Conservation (phyloP, 108 stramenopile species). For the Skeletonema potamos region DNA sequence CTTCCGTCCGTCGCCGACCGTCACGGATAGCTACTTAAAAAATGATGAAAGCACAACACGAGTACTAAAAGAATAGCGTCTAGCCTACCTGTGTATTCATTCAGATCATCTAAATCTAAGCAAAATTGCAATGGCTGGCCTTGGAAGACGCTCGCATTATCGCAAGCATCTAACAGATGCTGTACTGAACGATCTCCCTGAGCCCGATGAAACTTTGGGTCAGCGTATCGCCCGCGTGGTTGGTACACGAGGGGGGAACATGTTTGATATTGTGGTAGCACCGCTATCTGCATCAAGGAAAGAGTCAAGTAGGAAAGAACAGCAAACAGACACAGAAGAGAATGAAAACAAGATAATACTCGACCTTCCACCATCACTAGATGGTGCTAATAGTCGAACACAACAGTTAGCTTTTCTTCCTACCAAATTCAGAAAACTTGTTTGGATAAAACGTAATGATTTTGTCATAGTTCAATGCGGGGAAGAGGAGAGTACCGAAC, state of each 20-base stretch:
- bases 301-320: neutral
- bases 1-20: no score
- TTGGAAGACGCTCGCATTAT: slow-evolving; percentile 78
- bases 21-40: no score
- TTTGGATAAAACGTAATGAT: slow-evolving; percentile 96
- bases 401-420: slow-evolving; percentile 88
- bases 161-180: slow-evolving; percentile 85
- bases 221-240: slow-evolving; percentile 80
- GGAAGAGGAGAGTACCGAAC: slow-evolving; percentile 25
- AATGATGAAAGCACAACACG: no score
- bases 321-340: neutral
- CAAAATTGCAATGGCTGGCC: slow-evolving; percentile 49
- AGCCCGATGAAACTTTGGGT: slow-evolving; percentile 51
- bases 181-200: slow-evolving; percentile 76
- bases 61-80: no score
- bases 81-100: neutral
- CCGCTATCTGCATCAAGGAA: slow-evolving; percentile 4
- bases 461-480: slow-evolving; percentile 86
- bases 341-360: slow-evolving; percentile 9
- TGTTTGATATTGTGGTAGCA: slow-evolving; percentile 74
- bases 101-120: neutral
- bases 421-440: slow-evolving; percentile 93
- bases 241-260: slow-evolving; percentile 83
- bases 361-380: neutral
- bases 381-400: slow-evolving; percentile 6